Evolutionary conservation across 768 basidiomycete genomes (phyloP), one percentile per base, ranked within the genome.

Genomic region (Tricholomella constricta): DNA sequence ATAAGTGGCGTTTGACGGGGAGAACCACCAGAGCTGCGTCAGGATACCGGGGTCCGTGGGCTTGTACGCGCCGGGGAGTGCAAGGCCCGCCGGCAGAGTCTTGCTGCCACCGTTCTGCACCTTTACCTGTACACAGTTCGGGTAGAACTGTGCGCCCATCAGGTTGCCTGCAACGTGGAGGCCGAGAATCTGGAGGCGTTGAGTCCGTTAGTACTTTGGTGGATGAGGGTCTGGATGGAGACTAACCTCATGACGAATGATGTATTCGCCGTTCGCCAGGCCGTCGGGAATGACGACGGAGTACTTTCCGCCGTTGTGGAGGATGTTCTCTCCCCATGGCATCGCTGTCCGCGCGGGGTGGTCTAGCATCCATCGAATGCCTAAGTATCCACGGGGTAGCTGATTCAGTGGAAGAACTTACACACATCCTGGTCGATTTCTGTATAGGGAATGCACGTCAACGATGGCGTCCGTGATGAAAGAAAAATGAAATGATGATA

Each of bases 61-160:
- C 31, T 65, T 61, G 59, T 75, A 74, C 6, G 58, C 68, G n/a
- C 73, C 72, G 6, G 71, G 72, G n/a, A 73, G 56, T n/a, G 70
- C 65, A 35, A 71, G 63, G 29, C 63, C 70, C 2, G 69, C 60
- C 14, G 70, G 71, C 58, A 54, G 67, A 7, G 67, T 69, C 31
- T 58, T 68, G 32, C 50, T 51, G 23, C 72, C 70, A 10, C 68
- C 69, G 26, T 68, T 64, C 25, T 66, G 66, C 53, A 72, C 69
- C 45, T 63, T 69, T 38, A 72, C 63, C 45, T 73, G 72, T n/a
- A 69, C 65, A 44, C 72, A 73, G 45, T 69, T 54, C 2, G 54
- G 60, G 61, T 70, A 73, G 54, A 75, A 73, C 55, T 74, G 72
- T 6, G 74, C 74, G 8, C 72, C 71, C 11, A 72, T 71, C 43